These are phyloP conservation scores for Corylus americana DNA, from an alignment of 306 rosid genomes.

Conservation along the genomic window DNA sequence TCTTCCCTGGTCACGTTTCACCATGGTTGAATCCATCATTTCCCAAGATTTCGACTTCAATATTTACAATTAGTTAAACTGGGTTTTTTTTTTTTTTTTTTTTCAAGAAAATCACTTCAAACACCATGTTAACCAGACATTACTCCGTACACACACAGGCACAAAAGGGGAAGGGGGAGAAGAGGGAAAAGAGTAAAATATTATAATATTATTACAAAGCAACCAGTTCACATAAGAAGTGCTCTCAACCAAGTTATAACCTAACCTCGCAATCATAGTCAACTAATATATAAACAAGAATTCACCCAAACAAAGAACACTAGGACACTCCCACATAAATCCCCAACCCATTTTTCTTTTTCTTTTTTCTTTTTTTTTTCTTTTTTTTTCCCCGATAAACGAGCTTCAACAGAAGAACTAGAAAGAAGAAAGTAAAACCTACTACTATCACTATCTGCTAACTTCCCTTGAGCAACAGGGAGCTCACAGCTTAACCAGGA, in stretches of 20 bases:
- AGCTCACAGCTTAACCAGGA: background rate
- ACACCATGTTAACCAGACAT: too few relatives aligned
- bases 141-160: too few relatives aligned
- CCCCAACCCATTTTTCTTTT: background rate
- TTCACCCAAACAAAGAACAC: background rate
- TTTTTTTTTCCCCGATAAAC: background rate
- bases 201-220: background rate
- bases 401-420: background rate
- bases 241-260: background rate
- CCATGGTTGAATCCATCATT: too few relatives aligned
- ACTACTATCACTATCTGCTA: background rate
- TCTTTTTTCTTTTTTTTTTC: background rate
- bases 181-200: background rate
- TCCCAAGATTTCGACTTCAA: too few relatives aligned
- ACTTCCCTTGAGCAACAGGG: background rate
- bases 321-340: background rate
- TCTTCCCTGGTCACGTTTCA: too few relatives aligned
- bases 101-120: too few relatives aligned
- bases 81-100: too few relatives aligned
- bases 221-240: background rate
- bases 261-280: background rate
- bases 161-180: too few relatives aligned
- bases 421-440: background rate
- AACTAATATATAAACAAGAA: background rate
- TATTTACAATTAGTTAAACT: too few relatives aligned